phyloP scores from a whole-genome alignment of 805 yeast species.

The Candida nitratophila region DNA sequence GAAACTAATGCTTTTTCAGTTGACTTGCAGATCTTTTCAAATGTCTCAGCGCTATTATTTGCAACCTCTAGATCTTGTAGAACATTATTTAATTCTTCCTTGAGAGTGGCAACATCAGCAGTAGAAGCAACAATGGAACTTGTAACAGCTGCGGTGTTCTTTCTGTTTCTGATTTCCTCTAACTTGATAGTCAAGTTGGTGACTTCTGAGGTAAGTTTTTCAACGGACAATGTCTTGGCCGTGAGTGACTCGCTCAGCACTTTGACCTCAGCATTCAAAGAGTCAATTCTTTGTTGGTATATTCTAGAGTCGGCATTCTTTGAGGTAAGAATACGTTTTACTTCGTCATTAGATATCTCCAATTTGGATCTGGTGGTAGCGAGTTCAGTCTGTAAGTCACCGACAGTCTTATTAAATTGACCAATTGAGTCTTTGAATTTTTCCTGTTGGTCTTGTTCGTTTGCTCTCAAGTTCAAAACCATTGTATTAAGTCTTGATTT shows the following conservation, averaged over 20 bases:
- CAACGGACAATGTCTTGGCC: slow-evolving; percentile 32
- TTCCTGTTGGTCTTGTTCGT: slow-evolving; percentile 54
- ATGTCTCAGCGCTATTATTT: slow-evolving; percentile 50
- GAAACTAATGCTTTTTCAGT: slow-evolving; percentile 59
- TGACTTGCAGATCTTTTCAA: slow-evolving; percentile 54
- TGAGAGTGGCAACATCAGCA: slow-evolving; percentile 16
- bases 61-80: slow-evolving; percentile 50
- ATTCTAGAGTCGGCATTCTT: slow-evolving; percentile 51
- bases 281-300: slow-evolving; percentile 54
- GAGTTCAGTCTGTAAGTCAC: slow-evolving; percentile 40
- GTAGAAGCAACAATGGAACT: slow-evolving; percentile 11
- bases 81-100: slow-evolving; percentile 29
- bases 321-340: slow-evolving; percentile 41
- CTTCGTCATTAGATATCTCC: slow-evolving; percentile 41
- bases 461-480: slow-evolving; percentile 51
- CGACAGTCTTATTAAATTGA: slow-evolving; percentile 42
- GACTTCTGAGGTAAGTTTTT: slow-evolving; percentile 32
- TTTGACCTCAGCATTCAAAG: slow-evolving; percentile 38
- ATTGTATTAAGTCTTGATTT: slow-evolving; percentile 49
- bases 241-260: slow-evolving; percentile 34
- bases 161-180: slow-evolving; percentile 19
- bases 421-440: slow-evolving; percentile 42
- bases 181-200: slow-evolving; percentile 27
- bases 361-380: slow-evolving; percentile 38
- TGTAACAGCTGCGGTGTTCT: slow-evolving; percentile 21